phyloP scores from a whole-genome alignment of 2,329 filamentous ascomycete species.

The Colletotrichum eleusines region DNA sequence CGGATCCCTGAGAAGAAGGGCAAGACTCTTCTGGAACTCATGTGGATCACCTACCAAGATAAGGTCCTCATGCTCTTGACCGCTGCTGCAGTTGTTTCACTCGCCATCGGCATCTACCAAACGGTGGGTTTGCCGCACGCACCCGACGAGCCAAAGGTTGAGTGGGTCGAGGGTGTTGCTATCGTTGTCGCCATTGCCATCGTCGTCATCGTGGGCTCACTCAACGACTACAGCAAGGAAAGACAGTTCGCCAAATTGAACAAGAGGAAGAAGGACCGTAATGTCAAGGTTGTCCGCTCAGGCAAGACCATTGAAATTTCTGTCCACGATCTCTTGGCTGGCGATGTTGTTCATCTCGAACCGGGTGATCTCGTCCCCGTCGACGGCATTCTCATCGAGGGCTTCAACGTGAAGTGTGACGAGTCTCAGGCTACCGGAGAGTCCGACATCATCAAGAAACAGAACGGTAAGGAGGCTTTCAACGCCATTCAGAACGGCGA shows the following conservation, averaged over 20 bases:
- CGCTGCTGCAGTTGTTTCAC: conserved; percentile 76
- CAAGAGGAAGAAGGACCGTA: conserved; percentile 81
- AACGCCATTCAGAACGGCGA: conserved; percentile 76
- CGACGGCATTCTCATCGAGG: conserved; percentile 79
- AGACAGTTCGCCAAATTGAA: conserved; percentile 83
- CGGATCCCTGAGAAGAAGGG: conserved; percentile 79
- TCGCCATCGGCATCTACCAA: conserved; percentile 81
- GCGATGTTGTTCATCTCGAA: conserved; percentile 79
- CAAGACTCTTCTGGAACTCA: conserved; percentile 78
- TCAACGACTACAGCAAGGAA: conserved; percentile 87
- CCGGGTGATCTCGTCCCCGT: conserved; percentile 81
- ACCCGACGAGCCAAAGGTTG: conserved; percentile 50
- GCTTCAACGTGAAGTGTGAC: conserved; percentile 81
- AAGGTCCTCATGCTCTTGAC: conserved; percentile 82
- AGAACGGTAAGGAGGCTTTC: conserved; percentile 74
- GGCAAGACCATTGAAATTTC: conserved; percentile 78
- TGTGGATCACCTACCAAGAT: conserved; percentile 89
- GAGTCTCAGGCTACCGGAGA: conserved; percentile 85
- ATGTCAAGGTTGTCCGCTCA: conserved; percentile 78
- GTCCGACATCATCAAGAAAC: conserved; percentile 80
- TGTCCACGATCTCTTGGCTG: conserved; percentile 76
- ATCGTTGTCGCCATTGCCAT: conserved; percentile 85
- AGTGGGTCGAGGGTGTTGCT: conserved; percentile 84
- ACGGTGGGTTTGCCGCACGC: conserved; percentile 72
- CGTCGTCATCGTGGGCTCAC: conserved; percentile 80